Evolutionary conservation across 768 basidiomycete genomes (phyloP).

Genomic region (Pleurotus ostreatus): DNA sequence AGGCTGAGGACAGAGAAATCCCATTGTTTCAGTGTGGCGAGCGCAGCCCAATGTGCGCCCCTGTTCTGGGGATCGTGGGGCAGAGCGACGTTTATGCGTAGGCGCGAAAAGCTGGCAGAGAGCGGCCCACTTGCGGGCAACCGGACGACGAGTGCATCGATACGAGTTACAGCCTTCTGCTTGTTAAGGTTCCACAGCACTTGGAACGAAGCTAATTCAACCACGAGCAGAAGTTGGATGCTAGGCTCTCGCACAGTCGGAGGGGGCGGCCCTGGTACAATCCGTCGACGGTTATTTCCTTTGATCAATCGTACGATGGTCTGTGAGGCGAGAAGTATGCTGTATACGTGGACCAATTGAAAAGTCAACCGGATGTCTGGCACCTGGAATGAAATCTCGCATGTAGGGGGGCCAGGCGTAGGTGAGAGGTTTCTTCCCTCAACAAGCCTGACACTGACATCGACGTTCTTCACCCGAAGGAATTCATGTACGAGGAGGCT

Average conservation of each 20-base stretch:
- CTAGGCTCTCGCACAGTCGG: slow-evolving; percentile 13
- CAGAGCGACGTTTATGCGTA: slow-evolving; percentile 48
- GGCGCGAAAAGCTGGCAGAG: slow-evolving; percentile 30
- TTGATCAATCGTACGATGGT: slow-evolving; percentile 35
- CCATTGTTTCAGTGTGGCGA: slow-evolving; percentile 57
- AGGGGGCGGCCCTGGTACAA: slow-evolving; percentile 13
- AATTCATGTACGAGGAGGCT: slow-evolving; percentile 39
- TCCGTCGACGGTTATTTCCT: slow-evolving; percentile 14
- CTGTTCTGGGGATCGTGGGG: slow-evolving; percentile 33
- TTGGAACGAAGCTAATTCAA: slow-evolving; percentile 39
- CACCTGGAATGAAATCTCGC: slow-evolving; percentile 43
- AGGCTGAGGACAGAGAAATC: slow-evolving; percentile 30
- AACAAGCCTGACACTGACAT: slow-evolving; percentile 23
- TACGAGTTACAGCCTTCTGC: slow-evolving; percentile 40
- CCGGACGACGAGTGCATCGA: slow-evolving; percentile 33
- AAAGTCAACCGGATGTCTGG: slow-evolving; percentile 50
- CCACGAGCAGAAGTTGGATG: slow-evolving; percentile 24
- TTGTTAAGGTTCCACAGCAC: slow-evolving; percentile 43
- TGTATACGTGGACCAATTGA: slow-evolving; percentile 68
- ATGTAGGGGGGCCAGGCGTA: slow-evolving; percentile 30
- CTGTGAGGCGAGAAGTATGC: slow-evolving; percentile 55
- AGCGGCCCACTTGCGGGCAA: slow-evolving; percentile 19
- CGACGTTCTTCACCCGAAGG: slow-evolving; percentile 32
- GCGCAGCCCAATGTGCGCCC: slow-evolving; percentile 63
- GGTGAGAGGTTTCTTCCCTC: slow-evolving; percentile 16